Base-by-base conservation (phyloP, 2,329 filamentous ascomycete genomes). In the Aspergillus ochraceus region DNA sequence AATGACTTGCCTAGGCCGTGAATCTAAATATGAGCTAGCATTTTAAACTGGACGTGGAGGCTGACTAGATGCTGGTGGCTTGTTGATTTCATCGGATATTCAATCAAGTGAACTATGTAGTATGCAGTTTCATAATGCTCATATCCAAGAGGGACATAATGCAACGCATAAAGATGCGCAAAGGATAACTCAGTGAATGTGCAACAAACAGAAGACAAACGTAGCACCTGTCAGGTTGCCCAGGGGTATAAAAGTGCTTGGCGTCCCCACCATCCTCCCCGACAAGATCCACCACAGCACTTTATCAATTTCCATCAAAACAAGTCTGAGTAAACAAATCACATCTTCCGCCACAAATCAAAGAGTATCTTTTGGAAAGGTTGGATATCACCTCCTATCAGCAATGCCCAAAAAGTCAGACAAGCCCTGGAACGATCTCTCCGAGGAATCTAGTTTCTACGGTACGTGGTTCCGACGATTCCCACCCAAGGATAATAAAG, bases 381-480 rank as follows among this genome's bases (percentile, higher is more conserved):
- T 42, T 42, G 12, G 26, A 29, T 29, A 9, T 3, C 9, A 17
- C 17, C 6, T 42, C 14, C 14, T 2, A 42, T n/a, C 17, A 8
- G 17, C 14, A 17, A 42, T 42, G 36, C 36, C 36, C 12, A 42
- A 14, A 36, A 12, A 17, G 5, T n/a, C 36, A n/a, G 36, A 42
- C 36, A 42, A 42, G 6, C 36, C 17, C 5, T 42, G 36, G 36
- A 2, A n/a, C 36, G 36, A 42, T 12, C 5, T 79, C 14, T 79
- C 77, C 4, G 76, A 77, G 17, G 77, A 79, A 24, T 80, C 78
- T 2, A 79, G 77, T 56, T 80, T 80, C 66, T 79, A 80, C 56
- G 78, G 77, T 76, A 65, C 57, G 60, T 53, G 22, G 42, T 30
- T 42, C 36, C 36, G 14, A n/a, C 36, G 36, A 42, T 6, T 42